These are phyloP conservation scores for Boechera retrofracta DNA, from an alignment of 345 rosid species.

Conservation along the genomic window DNA sequence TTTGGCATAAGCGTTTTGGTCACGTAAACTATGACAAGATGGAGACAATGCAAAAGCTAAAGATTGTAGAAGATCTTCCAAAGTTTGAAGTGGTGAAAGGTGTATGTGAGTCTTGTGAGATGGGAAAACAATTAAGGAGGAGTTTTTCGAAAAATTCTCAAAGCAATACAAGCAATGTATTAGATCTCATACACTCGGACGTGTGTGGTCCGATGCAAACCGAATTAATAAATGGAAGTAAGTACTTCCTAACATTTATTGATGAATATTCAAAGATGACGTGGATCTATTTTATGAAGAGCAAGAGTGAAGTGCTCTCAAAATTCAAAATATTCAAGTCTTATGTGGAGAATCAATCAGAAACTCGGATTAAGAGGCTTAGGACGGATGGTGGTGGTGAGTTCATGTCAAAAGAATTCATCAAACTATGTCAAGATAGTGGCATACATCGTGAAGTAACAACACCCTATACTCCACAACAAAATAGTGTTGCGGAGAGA, in stretches of 20 bases:
- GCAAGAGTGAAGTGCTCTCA: too few species aligned
- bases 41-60: not conserved
- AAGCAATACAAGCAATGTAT: not conserved
- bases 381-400: too few species aligned
- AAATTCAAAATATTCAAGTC: too few species aligned
- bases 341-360: too few species aligned
- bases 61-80: slow-evolving; percentile 2
- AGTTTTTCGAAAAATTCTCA: not conserved
- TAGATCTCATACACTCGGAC: not conserved
- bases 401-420: too few species aligned
- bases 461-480: too few species aligned
- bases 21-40: not conserved
- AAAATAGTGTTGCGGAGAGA: too few species aligned
- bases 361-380: too few species aligned
- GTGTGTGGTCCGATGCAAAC: slow-evolving; percentile 13
- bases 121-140: not conserved
- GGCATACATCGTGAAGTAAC: too few species aligned
- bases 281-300: not conserved
- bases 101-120: not conserved
- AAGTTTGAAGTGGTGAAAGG: not conserved
- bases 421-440: too few species aligned
- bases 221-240: not conserved
- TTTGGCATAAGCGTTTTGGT: not conserved
- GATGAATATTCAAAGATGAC: not conserved
- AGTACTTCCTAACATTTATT: not conserved